Conservation (phyloP, 768 basidiomycete species). For the Rhodotorula diobovata region DNA sequence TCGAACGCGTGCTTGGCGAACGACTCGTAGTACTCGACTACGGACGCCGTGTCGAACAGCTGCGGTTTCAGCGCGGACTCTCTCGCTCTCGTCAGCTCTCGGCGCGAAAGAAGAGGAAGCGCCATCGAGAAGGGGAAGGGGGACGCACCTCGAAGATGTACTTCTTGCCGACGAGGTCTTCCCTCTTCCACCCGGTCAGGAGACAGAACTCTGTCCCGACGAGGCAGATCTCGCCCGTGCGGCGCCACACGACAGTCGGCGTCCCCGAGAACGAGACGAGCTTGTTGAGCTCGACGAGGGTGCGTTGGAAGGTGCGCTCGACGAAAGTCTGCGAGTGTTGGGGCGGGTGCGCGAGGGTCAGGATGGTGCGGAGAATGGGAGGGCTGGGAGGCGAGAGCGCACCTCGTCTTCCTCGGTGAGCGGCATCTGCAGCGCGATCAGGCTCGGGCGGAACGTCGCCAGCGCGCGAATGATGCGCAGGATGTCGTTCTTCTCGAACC, state of each 20-base stretch:
- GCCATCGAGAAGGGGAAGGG: conserved; percentile 18
- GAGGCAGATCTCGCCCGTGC: conserved; percentile 95
- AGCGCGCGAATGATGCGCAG: conserved; percentile 88
- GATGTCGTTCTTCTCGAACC: conserved; percentile 94
- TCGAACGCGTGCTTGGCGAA: conserved; percentile 97
- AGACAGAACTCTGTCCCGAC: conserved; percentile 95
- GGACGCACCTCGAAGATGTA: conserved; percentile 34
- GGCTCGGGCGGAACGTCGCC: conserved; percentile 89
- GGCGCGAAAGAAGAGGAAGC: background rate
- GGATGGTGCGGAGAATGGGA: background rate
- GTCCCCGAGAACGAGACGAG: conserved; percentile 95
- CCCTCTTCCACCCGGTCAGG: conserved; percentile 82
- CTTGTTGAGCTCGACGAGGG: conserved; percentile 89
- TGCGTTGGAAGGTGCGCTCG: conserved; percentile 90
- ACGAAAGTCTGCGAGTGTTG: conserved; percentile 58
- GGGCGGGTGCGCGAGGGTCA: background rate
- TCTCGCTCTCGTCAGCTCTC: background rate
- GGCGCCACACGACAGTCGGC: conserved; percentile 93
- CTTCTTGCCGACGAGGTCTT: conserved; percentile 63
- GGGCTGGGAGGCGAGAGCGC: background rate
- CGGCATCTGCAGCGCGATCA: conserved; percentile 97
- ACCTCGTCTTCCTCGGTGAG: conserved; percentile 92
- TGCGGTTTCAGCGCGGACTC: conserved; percentile 44
- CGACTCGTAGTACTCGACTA: conserved; percentile 93
- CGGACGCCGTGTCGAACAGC: conserved; percentile 93